Conservation (phyloP, 2,329 filamentous ascomycete genomes). For the Fusarium verticillioides region DNA sequence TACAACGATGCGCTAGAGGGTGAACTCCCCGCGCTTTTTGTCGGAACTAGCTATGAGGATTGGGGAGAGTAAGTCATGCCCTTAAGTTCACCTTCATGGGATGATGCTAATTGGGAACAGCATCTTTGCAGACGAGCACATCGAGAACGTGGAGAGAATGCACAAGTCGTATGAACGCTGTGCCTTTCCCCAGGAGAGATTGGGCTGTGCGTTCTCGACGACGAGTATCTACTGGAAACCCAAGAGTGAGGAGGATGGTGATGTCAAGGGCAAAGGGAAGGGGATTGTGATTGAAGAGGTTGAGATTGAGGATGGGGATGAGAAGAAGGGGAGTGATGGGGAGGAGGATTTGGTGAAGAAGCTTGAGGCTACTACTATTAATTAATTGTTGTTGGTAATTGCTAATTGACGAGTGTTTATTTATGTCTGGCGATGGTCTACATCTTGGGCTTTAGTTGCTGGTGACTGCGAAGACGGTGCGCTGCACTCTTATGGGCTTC, state of each 20-base stretch:
- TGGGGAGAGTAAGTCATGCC: slow-evolving; percentile 60
- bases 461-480: not conserved
- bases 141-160: slow-evolving; percentile 40
- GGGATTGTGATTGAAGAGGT: not conserved
- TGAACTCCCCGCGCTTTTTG: slow-evolving; percentile 62
- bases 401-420: not conserved
- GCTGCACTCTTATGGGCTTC: not conserved
- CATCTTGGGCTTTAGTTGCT: rapidly evolving
- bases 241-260: not conserved
- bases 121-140: slow-evolving; percentile 20
- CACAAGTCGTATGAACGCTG: slow-evolving; percentile 30
- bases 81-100: no score
- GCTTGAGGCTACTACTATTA: slow-evolving; percentile 33
- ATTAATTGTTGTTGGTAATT: not conserved
- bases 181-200: slow-evolving; percentile 39
- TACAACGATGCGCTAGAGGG: slow-evolving; percentile 63
- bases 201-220: slow-evolving; percentile 39
- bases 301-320: not conserved
- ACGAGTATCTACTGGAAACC: slow-evolving; percentile 45
- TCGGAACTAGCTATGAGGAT: slow-evolving; percentile 65
- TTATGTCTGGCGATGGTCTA: not conserved
- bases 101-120: slow-evolving; percentile 8
- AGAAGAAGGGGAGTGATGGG: not conserved
- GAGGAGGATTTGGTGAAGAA: slow-evolving; percentile 21
- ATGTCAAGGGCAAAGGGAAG: not conserved